Evolutionary conservation across 2,329 filamentous ascomycete genomes (phyloP).

Genomic region (Diaporthe citriasiana): DNA sequence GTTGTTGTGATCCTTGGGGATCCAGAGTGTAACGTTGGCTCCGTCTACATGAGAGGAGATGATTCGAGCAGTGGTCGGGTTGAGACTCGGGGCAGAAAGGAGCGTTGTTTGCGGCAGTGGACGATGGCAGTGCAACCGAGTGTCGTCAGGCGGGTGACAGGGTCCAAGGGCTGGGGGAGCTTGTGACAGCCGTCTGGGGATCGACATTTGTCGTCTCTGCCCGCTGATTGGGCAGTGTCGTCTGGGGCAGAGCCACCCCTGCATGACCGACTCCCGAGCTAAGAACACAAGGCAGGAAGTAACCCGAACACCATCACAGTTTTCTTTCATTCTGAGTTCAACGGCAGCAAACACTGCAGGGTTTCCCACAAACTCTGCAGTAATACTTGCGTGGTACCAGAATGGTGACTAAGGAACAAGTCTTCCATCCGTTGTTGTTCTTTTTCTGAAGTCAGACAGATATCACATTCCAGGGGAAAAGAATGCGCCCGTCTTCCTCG

Average conservation of each 20-base stretch:
- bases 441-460: neutral
- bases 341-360: conserved; percentile 1
- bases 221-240: conserved; percentile 18
- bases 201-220: neutral
- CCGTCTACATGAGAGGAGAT: conserved; percentile 39
- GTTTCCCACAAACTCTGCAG: neutral
- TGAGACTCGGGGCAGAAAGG: conserved; percentile 1
- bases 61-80: neutral
- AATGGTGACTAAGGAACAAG: neutral
- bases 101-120: neutral
- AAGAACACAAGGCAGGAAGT: too few relatives aligned
- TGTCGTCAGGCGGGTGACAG: conserved; percentile 20
- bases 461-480: too few relatives aligned
- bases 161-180: conserved; percentile 27
- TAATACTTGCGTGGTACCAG: neutral
- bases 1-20: conserved; percentile 1
- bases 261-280: neutral
- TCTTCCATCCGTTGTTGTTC: neutral
- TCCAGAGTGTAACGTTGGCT: neutral
- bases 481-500: neutral
- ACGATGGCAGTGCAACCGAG: conserved; percentile 18
- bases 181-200: conserved; percentile 17
- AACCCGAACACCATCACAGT: neutral
- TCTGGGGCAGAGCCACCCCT: conserved; percentile 12
- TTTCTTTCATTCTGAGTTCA: neutral